Evolutionary conservation across 139 green algal genomes (phyloP).

Genomic region (Picochlorum costavermella): DNA sequence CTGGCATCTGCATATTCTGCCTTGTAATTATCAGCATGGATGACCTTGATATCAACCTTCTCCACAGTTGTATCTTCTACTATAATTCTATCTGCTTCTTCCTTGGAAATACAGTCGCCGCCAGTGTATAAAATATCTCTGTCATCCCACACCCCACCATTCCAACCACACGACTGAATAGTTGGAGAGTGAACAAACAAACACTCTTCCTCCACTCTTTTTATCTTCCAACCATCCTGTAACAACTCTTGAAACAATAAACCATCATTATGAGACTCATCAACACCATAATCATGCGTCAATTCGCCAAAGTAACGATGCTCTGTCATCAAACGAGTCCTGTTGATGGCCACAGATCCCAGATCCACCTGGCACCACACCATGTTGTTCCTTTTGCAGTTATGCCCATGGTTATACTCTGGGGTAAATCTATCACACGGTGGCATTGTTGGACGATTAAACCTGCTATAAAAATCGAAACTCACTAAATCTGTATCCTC

Average conservation of each 20-base stretch:
- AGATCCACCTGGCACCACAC: constrained; percentile 61
- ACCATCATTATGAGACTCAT: constrained; percentile 51
- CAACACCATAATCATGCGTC: constrained; percentile 14
- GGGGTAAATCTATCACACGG: constrained; percentile 61
- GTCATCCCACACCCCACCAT: constrained; percentile 62
- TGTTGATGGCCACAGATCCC: constrained; percentile 52
- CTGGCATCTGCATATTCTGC: constrained; percentile 4
- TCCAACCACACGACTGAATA: constrained; percentile 51
- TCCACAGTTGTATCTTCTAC: constrained; percentile 14
- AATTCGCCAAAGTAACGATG: constrained; percentile 47
- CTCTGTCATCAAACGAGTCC: constrained; percentile 45
- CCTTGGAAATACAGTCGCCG: constrained; percentile 33
- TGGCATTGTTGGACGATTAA: constrained; percentile 55
- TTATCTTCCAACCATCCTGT: constrained; percentile 29
- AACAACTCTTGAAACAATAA: constrained; percentile 47
- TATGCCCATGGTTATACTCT: background rate
- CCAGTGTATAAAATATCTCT: constrained; percentile 24
- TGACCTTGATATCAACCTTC: constrained; percentile 10
- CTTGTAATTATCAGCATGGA: background rate
- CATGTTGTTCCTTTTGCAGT: constrained; percentile 65
- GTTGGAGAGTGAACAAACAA: constrained; percentile 58
- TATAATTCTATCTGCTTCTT: constrained; percentile 18
- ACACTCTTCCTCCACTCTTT: constrained; percentile 40
- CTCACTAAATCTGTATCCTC: constrained; percentile 49
- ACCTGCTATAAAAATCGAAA: constrained; percentile 76